Percentiles rank a stretch among this genome's conserved stretches.
Evolutionary conservation across 192 early-diverging fungal species (phyloP).

Genomic region (Backusella tarrabulga): DNA sequence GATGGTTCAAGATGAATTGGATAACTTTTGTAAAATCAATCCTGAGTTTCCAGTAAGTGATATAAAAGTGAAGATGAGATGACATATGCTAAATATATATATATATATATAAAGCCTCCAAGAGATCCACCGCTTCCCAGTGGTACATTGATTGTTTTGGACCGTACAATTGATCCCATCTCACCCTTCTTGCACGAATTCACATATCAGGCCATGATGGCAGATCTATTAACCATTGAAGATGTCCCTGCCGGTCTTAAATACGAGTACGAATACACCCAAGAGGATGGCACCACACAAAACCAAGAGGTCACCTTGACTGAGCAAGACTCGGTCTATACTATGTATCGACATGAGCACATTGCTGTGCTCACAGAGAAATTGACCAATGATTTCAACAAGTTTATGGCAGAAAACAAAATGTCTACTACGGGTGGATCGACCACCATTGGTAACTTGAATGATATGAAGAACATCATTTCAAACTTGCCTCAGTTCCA

Average conservation of each 20-base stretch:
- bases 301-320: conserved; percentile 59
- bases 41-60: conserved; percentile 60
- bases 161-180: conserved; percentile 88
- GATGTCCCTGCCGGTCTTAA: conserved; percentile 56
- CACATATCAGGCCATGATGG: conserved; percentile 98
- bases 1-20: conserved; percentile 83
- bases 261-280: conserved; percentile 58
- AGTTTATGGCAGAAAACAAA: conserved; percentile 79
- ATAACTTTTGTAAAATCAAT: conserved; percentile 70
- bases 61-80: background rate
- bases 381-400: conserved; percentile 73
- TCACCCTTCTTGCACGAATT: conserved; percentile 97
- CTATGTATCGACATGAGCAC: conserved; percentile 75
- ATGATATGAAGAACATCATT: conserved; percentile 85
- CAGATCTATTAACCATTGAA: conserved; percentile 78
- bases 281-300: conserved; percentile 42
- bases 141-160: conserved; percentile 84
- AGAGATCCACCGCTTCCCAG: conserved; percentile 53
- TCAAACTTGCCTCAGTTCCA: conserved; percentile 85
- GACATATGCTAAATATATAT: background rate
- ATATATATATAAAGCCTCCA: conserved; percentile 26
- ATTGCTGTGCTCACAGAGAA: conserved; percentile 77
- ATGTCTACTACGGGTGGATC: conserved; percentile 37
- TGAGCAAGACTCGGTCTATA: conserved; percentile 78
- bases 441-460: conserved; percentile 41